Conservation (phyloP, 495 filamentous ascomycete genomes). For the Aspergillus indologenus region DNA sequence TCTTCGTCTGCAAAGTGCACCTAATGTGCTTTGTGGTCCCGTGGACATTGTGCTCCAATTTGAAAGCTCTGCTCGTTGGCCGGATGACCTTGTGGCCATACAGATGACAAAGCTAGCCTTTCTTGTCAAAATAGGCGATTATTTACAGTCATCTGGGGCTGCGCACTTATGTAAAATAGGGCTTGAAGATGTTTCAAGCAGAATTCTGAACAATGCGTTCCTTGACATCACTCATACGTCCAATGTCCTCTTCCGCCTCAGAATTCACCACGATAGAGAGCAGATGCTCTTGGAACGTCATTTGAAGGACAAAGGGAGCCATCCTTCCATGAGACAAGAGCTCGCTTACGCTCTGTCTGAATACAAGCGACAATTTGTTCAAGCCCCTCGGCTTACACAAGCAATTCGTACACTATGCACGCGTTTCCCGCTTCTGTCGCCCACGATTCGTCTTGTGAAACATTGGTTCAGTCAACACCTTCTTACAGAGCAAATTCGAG, state of each 20-base stretch:
- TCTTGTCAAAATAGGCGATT: conserved; percentile 72
- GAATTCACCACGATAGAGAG: conserved; percentile 77
- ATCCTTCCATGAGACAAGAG: conserved; percentile 60
- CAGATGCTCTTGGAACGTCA: conserved; percentile 72
- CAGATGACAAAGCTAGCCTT: conserved; percentile 94
- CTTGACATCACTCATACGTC: conserved; percentile 73
- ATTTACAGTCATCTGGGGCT: conserved; percentile 56
- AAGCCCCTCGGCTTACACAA: conserved; percentile 75
- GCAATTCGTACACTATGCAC: conserved; percentile 74
- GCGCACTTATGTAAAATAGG: conserved; percentile 63
- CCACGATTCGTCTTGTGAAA: conserved; percentile 84
- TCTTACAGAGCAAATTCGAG: conserved; percentile 67
- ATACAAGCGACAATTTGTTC: conserved; percentile 68
- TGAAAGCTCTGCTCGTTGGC: conserved; percentile 91
- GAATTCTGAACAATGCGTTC: conserved; percentile 73
- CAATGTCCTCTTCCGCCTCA: conserved; percentile 56
- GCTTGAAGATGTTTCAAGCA: conserved; percentile 67
- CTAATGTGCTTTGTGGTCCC: conserved; percentile 34
- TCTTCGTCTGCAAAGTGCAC: conserved; percentile 39
- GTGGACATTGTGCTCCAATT: conserved; percentile 80
- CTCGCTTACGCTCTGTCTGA: conserved; percentile 62
- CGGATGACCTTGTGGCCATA: conserved; percentile 82
- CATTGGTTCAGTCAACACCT: conserved; percentile 86
- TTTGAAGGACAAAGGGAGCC: conserved; percentile 66
- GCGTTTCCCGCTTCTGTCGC: conserved; percentile 74